Evolutionary conservation across 1,284 basidiomycete genomes (phyloP).

Genomic region (Filobasidium uniguttulatum): DNA sequence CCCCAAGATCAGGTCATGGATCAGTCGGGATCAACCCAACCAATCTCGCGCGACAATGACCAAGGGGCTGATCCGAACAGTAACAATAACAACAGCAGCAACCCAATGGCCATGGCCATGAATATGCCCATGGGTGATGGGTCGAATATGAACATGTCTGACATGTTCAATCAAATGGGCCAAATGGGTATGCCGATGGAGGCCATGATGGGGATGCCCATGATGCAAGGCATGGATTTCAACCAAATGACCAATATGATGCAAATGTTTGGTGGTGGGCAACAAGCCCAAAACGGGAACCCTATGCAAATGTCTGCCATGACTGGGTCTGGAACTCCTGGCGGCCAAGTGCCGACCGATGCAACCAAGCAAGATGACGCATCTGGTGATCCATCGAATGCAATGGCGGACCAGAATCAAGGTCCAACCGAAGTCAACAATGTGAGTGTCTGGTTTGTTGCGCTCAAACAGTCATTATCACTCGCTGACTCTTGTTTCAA

Average conservation of each 20-base stretch:
- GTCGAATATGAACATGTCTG: not conserved
- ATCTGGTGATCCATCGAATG: too few relatives aligned
- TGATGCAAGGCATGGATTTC: conserved; percentile 27
- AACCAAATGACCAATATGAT: conserved; percentile 30
- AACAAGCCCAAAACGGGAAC: conserved; percentile 15
- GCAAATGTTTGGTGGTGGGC: conserved; percentile 22
- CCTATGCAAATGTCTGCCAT: not conserved
- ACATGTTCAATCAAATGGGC: conserved; percentile 14
- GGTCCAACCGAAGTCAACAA: not conserved
- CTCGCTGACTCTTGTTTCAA: too few relatives aligned
- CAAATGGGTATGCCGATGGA: conserved; percentile 26
- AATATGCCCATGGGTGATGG: conserved; percentile 38
- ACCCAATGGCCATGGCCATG: conserved; percentile 42
- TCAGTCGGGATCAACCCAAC: not conserved
- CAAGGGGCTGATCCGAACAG: not conserved
- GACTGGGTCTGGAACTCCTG: not conserved
- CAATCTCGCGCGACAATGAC: not conserved
- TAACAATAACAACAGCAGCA: conserved; percentile 23
- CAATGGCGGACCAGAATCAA: too few relatives aligned
- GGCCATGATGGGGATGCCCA: conserved; percentile 37
- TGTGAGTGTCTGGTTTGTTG: not conserved
- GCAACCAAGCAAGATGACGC: not conserved
- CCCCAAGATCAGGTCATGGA: conserved; percentile 4
- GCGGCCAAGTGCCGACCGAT: conserved; percentile 1
- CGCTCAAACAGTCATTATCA: too few relatives aligned